Evolutionary conservation across 129 eudicot genomes (phyloP), one percentile per base, ranked within the genome.

Genomic region (Flaveria robusta): DNA sequence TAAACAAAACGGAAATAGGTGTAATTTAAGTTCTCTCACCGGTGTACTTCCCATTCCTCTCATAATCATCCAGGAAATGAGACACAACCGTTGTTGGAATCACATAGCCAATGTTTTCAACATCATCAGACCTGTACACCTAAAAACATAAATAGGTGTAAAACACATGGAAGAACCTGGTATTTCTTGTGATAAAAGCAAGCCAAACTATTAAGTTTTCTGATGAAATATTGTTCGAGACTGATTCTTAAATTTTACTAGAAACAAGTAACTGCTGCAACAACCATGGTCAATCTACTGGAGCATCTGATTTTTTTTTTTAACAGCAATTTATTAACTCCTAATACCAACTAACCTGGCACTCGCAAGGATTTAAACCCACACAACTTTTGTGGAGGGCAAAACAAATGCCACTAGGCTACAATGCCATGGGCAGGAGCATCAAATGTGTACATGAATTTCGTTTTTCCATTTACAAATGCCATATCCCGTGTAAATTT

Each of bases 71-170:
- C 80, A 94, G 84, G 73, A 94, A 94, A 85, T 94, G 98, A 84
- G 97, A 89, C 74, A 94, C 96, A 15, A 94, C 98, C 2, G 90
- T 83, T 22, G 98, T 85, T 76, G 98, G 98, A 77, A 94, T 91
- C 41, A 94, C 96, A 72, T 94, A 94, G 49, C 98, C 98, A 82
- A 94, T 94, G 88, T 94, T 94, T 84, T 94, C 98, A 49, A 76
- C 83, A 37, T 94, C 97, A 46, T 91, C 97, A 54, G 98, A 94
- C 77, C 96, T 94, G 82, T 85, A 89, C 59, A 86, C 97, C 98
- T 94, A 87, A 77, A 82, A 23, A 77, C 72, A 74, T 46, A 78
- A 26, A 71, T 64, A 62, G 26, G 63, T 82, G 55, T 82, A 71
- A 69, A 68, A 64, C 46, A 46, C 29, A 45, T 14, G 64, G 60